Conservation (phyloP, 2,329 filamentous ascomycete genomes). For the Samsoniella hepiali region DNA sequence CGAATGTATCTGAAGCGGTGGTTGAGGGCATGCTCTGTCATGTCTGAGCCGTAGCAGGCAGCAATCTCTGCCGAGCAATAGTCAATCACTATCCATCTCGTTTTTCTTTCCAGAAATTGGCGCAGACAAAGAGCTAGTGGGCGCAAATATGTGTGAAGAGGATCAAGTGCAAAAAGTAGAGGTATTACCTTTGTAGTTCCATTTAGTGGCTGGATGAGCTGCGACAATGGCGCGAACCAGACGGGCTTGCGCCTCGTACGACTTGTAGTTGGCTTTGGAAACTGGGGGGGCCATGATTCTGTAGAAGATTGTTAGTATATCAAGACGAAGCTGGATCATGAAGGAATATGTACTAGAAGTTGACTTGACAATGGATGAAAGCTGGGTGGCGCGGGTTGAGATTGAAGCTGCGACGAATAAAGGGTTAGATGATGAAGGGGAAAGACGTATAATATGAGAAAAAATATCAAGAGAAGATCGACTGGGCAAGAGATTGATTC, state of each 20-base stretch:
- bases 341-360: background rate
- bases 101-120: too few relatives aligned
- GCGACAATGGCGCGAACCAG: conserved; percentile 60
- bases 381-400: background rate
- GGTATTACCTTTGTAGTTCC: conserved; percentile 60
- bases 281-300: conserved; percentile 41
- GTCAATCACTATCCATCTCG: conserved; percentile 10
- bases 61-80: conserved; percentile 41
- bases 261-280: conserved; percentile 53
- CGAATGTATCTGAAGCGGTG: conserved; percentile 51
- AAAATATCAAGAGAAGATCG: background rate
- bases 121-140: background rate
- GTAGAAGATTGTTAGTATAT: background rate
- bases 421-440: background rate
- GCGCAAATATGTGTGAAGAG: background rate
- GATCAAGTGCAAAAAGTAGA: conserved; percentile 15
- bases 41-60: conserved; percentile 47
- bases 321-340: background rate
- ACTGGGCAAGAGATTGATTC: background rate
- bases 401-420: background rate
- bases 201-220: conserved; percentile 50
- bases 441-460: background rate
- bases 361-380: background rate
- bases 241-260: conserved; percentile 57
- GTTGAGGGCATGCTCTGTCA: conserved; percentile 45